Percentiles rank a stretch among this genome's conserved stretches.
Conservation (phyloP, 2,329 filamentous ascomycete genomes). For the Blumeriella jaapii region DNA sequence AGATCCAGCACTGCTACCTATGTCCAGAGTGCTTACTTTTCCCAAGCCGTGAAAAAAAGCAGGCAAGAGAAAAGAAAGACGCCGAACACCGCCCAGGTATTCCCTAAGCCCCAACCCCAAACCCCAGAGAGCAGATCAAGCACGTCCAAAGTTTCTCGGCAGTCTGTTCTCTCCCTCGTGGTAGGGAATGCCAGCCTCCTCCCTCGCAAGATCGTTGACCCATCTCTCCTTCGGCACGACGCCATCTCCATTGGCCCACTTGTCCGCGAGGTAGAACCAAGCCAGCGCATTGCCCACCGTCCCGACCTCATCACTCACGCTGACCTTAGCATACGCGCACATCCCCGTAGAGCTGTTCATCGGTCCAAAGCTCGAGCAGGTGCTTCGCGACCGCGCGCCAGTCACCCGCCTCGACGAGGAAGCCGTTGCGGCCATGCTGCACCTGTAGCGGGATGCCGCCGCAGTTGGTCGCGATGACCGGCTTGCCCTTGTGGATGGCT, state of each 20-base stretch:
- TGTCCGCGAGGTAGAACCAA: constrained; percentile 69
- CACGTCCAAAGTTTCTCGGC: constrained; percentile 28
- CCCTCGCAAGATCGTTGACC: constrained; percentile 65
- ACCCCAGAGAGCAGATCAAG: background rate
- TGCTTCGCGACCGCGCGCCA: constrained; percentile 56
- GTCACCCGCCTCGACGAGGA: constrained; percentile 61
- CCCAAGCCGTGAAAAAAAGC: no score
- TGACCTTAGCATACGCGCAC: constrained; percentile 48
- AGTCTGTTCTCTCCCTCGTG: constrained; percentile 47
- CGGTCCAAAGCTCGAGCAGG: constrained; percentile 53
- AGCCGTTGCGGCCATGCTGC: constrained; percentile 59
- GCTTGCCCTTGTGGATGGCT: constrained; percentile 67
- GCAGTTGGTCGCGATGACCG: constrained; percentile 61
- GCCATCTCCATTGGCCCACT: constrained; percentile 43
- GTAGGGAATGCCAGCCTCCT: constrained; percentile 50
- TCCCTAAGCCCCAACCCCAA: background rate
- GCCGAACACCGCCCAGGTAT: background rate
- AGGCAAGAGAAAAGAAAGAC: no score
- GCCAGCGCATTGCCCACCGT: constrained; percentile 67
- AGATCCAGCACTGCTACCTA: no score
- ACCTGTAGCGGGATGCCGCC: constrained; percentile 78
- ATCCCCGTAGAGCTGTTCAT: constrained; percentile 56
- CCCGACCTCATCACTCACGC: constrained; percentile 71
- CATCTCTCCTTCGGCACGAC: constrained; percentile 50
- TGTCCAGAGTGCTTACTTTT: no score